Percentiles rank a stretch among this genome's conserved stretches.
phyloP scores from a whole-genome alignment of 2,329 filamentous ascomycete species.

The Pseudogymnoascus sp. region DNA sequence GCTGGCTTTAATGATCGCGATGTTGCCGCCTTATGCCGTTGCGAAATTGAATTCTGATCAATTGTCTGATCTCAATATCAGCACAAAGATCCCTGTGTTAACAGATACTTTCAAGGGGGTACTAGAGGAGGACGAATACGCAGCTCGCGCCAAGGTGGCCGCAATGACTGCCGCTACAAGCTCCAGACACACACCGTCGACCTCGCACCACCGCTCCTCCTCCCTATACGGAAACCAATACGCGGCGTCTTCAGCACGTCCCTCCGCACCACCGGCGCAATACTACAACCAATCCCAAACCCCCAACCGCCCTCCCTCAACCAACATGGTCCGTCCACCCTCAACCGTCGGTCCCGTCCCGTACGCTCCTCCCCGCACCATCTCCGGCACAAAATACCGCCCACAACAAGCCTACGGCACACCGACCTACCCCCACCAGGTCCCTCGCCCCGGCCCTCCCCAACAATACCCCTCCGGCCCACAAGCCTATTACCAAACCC shows the following conservation, averaged over 20 bases:
- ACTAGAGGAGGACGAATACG: conserved; percentile 45
- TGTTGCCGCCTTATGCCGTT: conserved; percentile 48
- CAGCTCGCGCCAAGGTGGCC: conserved; percentile 23
- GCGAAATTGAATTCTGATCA: conserved; percentile 50
- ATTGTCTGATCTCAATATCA: conserved; percentile 46
- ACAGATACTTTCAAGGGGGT: conserved; percentile 42
- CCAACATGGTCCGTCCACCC: conserved; percentile 23
- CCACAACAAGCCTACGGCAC: conserved; percentile 21
- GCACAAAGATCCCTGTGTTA: conserved; percentile 42
- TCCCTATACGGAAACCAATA: conserved; percentile 30
- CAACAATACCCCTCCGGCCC: conserved; percentile 19
- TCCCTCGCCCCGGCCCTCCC: conserved; percentile 21
- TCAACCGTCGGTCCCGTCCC: conserved; percentile 21
- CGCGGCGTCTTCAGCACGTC: conserved; percentile 20
- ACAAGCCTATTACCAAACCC: conserved; percentile 7
- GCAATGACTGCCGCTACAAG: conserved; percentile 15
- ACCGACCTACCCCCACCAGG: conserved; percentile 25
- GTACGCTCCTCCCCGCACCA: conserved; percentile 22
- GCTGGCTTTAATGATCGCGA: conserved; percentile 42
- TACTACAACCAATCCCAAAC: conserved; percentile 24
- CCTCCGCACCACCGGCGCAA: conserved; percentile 13
- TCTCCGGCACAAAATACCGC: conserved; percentile 23
- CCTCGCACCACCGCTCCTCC: conserved; percentile 21
- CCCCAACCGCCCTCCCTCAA: conserved; percentile 23
- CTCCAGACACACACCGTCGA: conserved; percentile 17